Evolutionary conservation across 2,329 filamentous ascomycete genomes (phyloP).

Genomic region (Xylaria multiplex): DNA sequence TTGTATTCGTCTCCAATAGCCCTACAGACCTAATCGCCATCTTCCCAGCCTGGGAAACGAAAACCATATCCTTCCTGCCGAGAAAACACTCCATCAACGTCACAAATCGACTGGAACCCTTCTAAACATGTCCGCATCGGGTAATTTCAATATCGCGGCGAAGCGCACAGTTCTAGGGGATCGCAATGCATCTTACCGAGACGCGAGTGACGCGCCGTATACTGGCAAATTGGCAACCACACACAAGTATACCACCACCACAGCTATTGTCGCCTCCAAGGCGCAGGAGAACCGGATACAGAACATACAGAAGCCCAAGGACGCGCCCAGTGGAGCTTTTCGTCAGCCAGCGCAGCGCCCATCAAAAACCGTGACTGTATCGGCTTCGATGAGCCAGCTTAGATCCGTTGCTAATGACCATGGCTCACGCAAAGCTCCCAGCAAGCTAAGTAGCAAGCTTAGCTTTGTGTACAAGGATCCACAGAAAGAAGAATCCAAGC

Average conservation of each 20-base stretch:
- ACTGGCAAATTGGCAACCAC: conserved; percentile 49
- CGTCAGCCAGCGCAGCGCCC: conserved; percentile 52
- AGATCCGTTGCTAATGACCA: conserved; percentile 21
- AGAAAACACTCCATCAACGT: conserved; percentile 76
- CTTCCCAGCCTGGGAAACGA: conserved; percentile 74
- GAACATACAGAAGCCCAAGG: conserved; percentile 31
- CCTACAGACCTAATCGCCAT: conserved; percentile 71
- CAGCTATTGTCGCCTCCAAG: conserved; percentile 45
- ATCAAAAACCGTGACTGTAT: conserved; percentile 40
- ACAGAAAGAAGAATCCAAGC: conserved; percentile 7
- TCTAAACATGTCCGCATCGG: conserved; percentile 60
- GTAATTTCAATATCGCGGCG: conserved; percentile 69
- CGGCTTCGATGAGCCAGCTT: conserved; percentile 41
- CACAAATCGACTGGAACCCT: conserved; percentile 81
- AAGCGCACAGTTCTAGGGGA: conserved; percentile 86
- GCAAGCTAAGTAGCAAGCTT: conserved; percentile 26
- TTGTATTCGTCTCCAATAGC: conserved; percentile 59
- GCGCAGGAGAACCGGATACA: conserved; percentile 57
- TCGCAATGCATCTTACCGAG: conserved; percentile 74
- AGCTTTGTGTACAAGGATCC: conserved; percentile 45
- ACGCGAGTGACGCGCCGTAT: conserved; percentile 39
- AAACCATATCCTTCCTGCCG: conserved; percentile 67
- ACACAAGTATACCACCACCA: conserved; percentile 40
- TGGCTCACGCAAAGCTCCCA: conserved; percentile 8
- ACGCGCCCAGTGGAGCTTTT: conserved; percentile 50